Evolutionary conservation across 805 yeast genomes (phyloP).

Genomic region (Candida chauliodis): DNA sequence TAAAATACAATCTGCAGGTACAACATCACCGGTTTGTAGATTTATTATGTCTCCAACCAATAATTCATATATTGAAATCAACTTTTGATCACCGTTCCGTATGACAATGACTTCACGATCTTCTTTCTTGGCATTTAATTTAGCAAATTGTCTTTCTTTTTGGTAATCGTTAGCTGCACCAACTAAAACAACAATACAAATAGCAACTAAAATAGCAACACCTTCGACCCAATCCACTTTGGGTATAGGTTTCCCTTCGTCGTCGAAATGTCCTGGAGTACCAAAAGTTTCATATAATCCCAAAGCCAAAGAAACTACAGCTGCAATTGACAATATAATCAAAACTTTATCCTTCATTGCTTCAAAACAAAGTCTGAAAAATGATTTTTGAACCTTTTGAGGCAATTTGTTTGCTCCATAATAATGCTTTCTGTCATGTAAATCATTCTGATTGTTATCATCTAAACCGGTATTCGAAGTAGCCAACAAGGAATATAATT

Average conservation of each 20-base stretch:
- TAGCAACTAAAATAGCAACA: conserved; percentile 92
- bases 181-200: conserved; percentile 83
- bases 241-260: conserved; percentile 72
- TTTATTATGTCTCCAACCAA: conserved; percentile 81
- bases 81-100: conserved; percentile 64
- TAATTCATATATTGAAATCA: conserved; percentile 69
- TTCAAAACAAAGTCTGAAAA: conserved; percentile 65
- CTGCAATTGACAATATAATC: conserved; percentile 79
- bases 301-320: conserved; percentile 80
- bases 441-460: conserved; percentile 26
- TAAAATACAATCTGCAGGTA: conserved; percentile 84
- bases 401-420: conserved; percentile 78
- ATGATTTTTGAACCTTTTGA: conserved; percentile 62
- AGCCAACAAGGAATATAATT: conserved; percentile 26
- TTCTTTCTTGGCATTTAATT: conserved; percentile 83
- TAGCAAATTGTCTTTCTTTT: conserved; percentile 89
- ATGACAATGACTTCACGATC: conserved; percentile 75
- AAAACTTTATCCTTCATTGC: conserved; percentile 91
- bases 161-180: conserved; percentile 97
- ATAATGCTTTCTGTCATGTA: conserved; percentile 33
- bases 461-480: conserved; percentile 45
- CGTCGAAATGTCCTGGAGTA: conserved; percentile 71
- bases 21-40: conserved; percentile 89
- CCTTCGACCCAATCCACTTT: conserved; percentile 99
- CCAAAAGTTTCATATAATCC: conserved; percentile 94